Evolutionary conservation across 139 green algal species (phyloP).

Genomic region (Desmodesmus armatus): DNA sequence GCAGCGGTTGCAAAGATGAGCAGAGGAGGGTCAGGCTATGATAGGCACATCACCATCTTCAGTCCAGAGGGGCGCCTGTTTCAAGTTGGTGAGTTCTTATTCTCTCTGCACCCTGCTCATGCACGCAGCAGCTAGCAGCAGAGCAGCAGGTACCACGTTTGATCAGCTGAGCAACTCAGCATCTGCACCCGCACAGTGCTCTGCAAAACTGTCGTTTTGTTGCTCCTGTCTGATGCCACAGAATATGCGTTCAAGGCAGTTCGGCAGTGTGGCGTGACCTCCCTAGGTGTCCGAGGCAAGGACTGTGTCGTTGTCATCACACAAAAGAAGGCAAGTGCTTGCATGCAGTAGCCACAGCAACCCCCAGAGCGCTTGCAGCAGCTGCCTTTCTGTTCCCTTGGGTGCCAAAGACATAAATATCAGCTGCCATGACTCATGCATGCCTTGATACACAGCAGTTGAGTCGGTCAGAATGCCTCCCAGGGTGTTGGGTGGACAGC

Average conservation of each 20-base stretch:
- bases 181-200: background rate
- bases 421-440: too few relatives aligned
- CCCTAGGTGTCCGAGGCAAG: slow-evolving; percentile 91
- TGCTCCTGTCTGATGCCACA: slow-evolving; percentile 54
- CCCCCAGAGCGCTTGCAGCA: background rate
- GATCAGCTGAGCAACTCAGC: background rate
- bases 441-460: too few relatives aligned
- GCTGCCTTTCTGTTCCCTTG: too few relatives aligned
- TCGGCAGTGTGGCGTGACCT: slow-evolving; percentile 90
- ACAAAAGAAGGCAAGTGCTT: slow-evolving; percentile 83
- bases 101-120: background rate
- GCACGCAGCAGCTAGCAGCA: background rate
- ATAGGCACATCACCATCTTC: slow-evolving; percentile 46
- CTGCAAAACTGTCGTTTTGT: background rate
- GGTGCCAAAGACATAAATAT: too few relatives aligned
- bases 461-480: too few relatives aligned
- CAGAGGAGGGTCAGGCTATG: slow-evolving; percentile 30
- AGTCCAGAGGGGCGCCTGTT: slow-evolving; percentile 33
- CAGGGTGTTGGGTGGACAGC: too few relatives aligned
- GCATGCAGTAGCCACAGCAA: background rate
- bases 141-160: background rate
- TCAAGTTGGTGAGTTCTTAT: slow-evolving; percentile 34
- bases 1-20: background rate
- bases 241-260: slow-evolving; percentile 99
- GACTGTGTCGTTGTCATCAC: slow-evolving; percentile 95